Evolutionary conservation across 148 eudicot species (phyloP), one percentile per base, ranked within the genome.

Genomic region (Persicaria tinctoria): DNA sequence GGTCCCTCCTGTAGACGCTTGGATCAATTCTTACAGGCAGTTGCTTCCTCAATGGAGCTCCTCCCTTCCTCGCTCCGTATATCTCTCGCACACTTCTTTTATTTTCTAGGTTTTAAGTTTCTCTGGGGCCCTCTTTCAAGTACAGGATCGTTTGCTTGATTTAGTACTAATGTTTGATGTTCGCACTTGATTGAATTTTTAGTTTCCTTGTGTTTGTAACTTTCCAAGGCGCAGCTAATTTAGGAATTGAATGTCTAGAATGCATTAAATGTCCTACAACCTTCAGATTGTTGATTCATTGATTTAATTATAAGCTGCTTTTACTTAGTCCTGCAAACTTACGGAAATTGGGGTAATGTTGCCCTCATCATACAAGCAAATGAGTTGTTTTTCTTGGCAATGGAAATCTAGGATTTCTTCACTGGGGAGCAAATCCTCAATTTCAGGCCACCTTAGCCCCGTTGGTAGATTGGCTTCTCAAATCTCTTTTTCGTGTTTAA

Each of bases 11-110:
- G 86, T 85, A 74, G 86, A 87, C 54, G 87, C 90, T 60, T 93
- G 98, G 98, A 56, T 89, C 66, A 74, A 68, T 68, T 68, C 94
- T 6, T 87, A 79, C 81, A 82, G 49, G 11, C 83, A 66, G 7
- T 71, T 89, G 27, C 85, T 80, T n/a, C 95, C 92, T 68, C 89
- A 85, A 38, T 93, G 97, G 97, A 88, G 66, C 75, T 82, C 97
- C 17, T 59, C 87, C 38, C 79, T 76, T 77, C 62, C 85, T 76
- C 81, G 76, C 75, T 87, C 78, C 84, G 97, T 90, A 75, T 2
- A 45, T 7, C 44, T 32, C 64, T 44, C 7, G 20, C 60, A 53
- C 46, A 46, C 23, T 77, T 32, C 9, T 27, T 69, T 27, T 49
- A 49, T 5, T 1, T 12, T 18, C 49, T 20, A 7, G 46, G 63